phyloP scores from a whole-genome alignment of 2,329 filamentous ascomycete species.

The Sporothrix variecibatus region DNA sequence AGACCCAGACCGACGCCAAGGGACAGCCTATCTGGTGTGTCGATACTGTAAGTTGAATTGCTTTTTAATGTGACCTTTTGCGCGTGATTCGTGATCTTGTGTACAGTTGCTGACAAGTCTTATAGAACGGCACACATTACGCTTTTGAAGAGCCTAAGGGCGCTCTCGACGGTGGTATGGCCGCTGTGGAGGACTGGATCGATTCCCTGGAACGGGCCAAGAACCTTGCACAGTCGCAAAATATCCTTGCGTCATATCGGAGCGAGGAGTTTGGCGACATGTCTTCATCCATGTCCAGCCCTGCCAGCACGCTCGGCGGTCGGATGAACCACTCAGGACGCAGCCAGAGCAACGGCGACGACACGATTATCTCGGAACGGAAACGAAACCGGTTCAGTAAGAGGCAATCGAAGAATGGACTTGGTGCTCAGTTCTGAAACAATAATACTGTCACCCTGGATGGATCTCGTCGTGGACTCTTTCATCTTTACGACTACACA shows the following conservation, averaged over 20 bases:
- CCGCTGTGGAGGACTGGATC: slow-evolving; percentile 86
- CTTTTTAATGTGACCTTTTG: neutral
- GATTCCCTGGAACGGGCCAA: slow-evolving; percentile 83
- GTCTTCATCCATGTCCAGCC: slow-evolving; percentile 73
- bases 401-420: slow-evolving; percentile 89
- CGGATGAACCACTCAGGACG: slow-evolving; percentile 57
- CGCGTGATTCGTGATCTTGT: neutral
- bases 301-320: slow-evolving; percentile 70
- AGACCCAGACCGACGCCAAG: slow-evolving; percentile 79
- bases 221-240: slow-evolving; percentile 78
- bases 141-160: slow-evolving; percentile 91
- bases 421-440: slow-evolving; percentile 76
- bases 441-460: neutral
- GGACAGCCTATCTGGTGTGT: slow-evolving; percentile 86
- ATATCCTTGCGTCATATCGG: slow-evolving; percentile 64
- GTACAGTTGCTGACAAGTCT: neutral
- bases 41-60: slow-evolving; percentile 73
- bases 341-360: slow-evolving; percentile 58
- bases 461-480: neutral
- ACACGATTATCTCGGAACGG: slow-evolving; percentile 43
- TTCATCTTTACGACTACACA: neutral
- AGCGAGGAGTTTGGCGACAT: slow-evolving; percentile 70
- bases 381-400: slow-evolving; percentile 80
- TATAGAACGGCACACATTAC: slow-evolving; percentile 81
- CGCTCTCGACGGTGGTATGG: slow-evolving; percentile 62